Evolutionary conservation across 2,329 filamentous ascomycete genomes (phyloP), one percentile per base, ranked within the genome.

Genomic region (Davidsoniella virescens): DNA sequence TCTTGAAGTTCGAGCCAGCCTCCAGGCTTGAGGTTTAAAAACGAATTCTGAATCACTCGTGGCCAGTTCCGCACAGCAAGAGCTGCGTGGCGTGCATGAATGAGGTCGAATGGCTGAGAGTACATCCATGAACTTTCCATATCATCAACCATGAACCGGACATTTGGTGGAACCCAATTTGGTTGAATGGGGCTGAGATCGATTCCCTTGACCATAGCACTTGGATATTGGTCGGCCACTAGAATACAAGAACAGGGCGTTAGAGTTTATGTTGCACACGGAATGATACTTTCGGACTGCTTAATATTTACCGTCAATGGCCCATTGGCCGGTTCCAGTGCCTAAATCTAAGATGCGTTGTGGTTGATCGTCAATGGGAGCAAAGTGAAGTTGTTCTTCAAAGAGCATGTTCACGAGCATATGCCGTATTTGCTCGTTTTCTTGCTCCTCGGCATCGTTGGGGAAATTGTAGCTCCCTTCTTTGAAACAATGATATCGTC

Each of bases 131-230:
- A 65, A 51, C 67, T 68, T 59, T 79, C 75, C 23, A 72, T 66
- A 54, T 79, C 75, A 52, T 79, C 75, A 9, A 78, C 66, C 57
- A 74, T 63, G 55, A 76, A 77, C 20, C 65, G 65, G 17, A 75
- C 66, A 55, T 77, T 78, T 3, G 73, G 70, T 3, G 74, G 75
- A 9, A 77, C 60, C 60, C 65, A 73, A 14, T 64, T 64, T 2
- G 75, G 74, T 53, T 79, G 75, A 12, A 76, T 75, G 0, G 75
- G 73, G 12, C 72, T 76, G 1, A 79, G 64, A 55, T 79, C 75
- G 2, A 72, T 71, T 8, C 75, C 75, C 38, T 69, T 67, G 2
- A 63, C 73, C 63, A 60, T 65, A 39, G 62, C 67, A 48, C 66
- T 59, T 17, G 71, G 70, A 49, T 71, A 67, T 2, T 63, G 52